Evolutionary conservation across 441 rosid genomes (phyloP).

Genomic region (Biscutella auriculata): DNA sequence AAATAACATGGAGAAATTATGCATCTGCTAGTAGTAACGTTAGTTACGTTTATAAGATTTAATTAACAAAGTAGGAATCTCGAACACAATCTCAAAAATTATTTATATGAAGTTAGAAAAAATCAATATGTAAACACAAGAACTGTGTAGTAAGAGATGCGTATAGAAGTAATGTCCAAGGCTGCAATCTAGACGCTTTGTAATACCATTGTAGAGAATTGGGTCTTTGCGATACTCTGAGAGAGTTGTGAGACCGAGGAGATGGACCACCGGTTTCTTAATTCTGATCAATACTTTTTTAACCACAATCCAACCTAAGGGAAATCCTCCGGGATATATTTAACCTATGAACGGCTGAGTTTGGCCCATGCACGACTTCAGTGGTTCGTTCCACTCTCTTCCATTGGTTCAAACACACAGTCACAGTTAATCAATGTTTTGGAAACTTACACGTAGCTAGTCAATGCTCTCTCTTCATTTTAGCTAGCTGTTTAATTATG

Average conservation of each 20-base stretch:
- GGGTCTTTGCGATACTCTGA: constrained; percentile 63
- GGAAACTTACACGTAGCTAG: neutral
- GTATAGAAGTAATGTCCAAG: constrained; percentile 57
- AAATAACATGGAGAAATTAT: too few relatives aligned
- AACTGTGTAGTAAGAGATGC: constrained; percentile 29
- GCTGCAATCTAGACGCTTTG: constrained; percentile 39
- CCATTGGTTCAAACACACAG: constrained; percentile 36
- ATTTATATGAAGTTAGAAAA: neutral
- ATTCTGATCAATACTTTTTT: constrained; percentile 47
- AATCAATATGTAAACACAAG: constrained; percentile 2
- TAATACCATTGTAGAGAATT: constrained; percentile 30
- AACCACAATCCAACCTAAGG: constrained; percentile 42
- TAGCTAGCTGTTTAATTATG: neutral
- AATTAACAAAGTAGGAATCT: constrained; percentile 1
- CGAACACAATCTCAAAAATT: constrained; percentile 4
- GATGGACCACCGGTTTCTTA: constrained; percentile 28
- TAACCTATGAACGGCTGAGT: constrained; percentile 36
- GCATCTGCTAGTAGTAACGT: constrained; percentile 9
- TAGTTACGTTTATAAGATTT: constrained; percentile 1
- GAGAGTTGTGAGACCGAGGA: constrained; percentile 44
- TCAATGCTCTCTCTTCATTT: constrained; percentile 3
- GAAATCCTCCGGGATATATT: constrained; percentile 45
- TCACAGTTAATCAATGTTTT: neutral
- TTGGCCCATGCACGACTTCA: constrained; percentile 37
- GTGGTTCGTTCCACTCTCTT: constrained; percentile 43